Evolutionary conservation across 2,329 filamentous ascomycete species (phyloP).

Genomic region (Rhinocladiella mackenziei): DNA sequence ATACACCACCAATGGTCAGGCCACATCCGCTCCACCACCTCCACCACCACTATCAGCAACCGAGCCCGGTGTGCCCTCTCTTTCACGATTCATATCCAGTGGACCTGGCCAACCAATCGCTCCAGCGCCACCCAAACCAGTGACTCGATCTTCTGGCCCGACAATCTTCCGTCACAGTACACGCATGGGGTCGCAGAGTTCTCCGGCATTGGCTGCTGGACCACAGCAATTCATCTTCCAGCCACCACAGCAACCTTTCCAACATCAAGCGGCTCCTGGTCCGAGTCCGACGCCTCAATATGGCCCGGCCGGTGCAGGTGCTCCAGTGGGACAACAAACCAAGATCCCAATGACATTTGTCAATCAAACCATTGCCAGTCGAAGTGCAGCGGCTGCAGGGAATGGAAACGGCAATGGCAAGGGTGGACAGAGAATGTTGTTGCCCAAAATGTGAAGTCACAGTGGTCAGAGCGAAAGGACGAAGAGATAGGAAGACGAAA

Average conservation of each 20-base stretch:
- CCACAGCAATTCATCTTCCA: conserved; percentile 23
- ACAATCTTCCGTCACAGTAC: conserved; percentile 14
- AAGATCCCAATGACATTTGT: conserved; percentile 23
- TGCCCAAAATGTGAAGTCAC: conserved; percentile 16
- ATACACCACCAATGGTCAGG: neutral
- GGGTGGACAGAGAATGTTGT: conserved; percentile 19
- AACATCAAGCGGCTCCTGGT: conserved; percentile 19
- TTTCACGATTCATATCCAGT: conserved; percentile 8
- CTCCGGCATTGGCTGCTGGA: neutral
- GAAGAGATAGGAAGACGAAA: too few species aligned
- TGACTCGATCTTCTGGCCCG: conserved; percentile 3
- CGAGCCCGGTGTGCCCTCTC: neutral
- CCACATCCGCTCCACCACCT: conserved; percentile 6
- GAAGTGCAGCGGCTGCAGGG: conserved; percentile 12
- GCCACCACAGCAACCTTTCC: conserved; percentile 21
- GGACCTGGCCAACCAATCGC: conserved; percentile 23
- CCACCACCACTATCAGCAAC: conserved; percentile 1
- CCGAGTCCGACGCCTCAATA: conserved; percentile 6
- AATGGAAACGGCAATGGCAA: conserved; percentile 10
- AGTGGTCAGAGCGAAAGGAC: too few species aligned
- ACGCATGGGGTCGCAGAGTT: neutral
- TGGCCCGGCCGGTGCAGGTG: conserved; percentile 3
- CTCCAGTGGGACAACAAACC: conserved; percentile 11
- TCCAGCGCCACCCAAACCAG: conserved; percentile 18
- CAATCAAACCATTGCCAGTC: conserved; percentile 22